Percentiles rank a stretch among this genome's conserved stretches.
These are phyloP conservation scores for Rhizopogon rudus DNA, from an alignment of 768 basidiomycete genomes.

Conservation along the genomic window DNA sequence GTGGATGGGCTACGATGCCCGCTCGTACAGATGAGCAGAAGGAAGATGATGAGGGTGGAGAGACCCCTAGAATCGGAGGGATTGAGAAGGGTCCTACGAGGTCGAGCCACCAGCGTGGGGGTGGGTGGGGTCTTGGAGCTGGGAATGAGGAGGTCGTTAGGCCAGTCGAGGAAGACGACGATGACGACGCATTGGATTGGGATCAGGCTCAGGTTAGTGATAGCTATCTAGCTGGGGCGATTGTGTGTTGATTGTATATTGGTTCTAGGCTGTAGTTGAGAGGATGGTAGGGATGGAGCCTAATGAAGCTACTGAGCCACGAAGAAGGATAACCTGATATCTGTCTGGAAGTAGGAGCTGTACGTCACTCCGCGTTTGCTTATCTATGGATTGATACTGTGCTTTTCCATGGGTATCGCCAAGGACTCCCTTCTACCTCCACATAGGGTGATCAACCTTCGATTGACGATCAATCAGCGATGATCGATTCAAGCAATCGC, in stretches of 20 bases:
- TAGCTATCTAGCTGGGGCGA: neutral
- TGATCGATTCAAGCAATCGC: no score
- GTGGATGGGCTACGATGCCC: constrained; percentile 24
- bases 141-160: constrained; percentile 47
- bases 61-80: constrained; percentile 50
- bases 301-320: constrained; percentile 19
- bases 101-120: constrained; percentile 33
- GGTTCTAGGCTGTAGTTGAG: constrained; percentile 45
- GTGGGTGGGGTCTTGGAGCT: constrained; percentile 72
- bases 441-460: no score
- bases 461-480: no score
- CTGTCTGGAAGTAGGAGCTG: no score
- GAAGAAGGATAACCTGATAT: constrained; percentile 20
- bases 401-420: neutral
- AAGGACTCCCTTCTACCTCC: no score
- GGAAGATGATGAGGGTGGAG: constrained; percentile 46
- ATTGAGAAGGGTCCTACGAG: constrained; percentile 26
- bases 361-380: neutral
- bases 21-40: constrained; percentile 27
- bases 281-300: constrained; percentile 52
- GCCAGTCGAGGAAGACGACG: constrained; percentile 54
- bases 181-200: constrained; percentile 62
- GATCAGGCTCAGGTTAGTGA: constrained; percentile 59
- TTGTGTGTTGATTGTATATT: neutral
- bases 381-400: neutral